phyloP scores from a whole-genome alignment of 2,329 filamentous ascomycete species.

The Pyricularia sp. region DNA sequence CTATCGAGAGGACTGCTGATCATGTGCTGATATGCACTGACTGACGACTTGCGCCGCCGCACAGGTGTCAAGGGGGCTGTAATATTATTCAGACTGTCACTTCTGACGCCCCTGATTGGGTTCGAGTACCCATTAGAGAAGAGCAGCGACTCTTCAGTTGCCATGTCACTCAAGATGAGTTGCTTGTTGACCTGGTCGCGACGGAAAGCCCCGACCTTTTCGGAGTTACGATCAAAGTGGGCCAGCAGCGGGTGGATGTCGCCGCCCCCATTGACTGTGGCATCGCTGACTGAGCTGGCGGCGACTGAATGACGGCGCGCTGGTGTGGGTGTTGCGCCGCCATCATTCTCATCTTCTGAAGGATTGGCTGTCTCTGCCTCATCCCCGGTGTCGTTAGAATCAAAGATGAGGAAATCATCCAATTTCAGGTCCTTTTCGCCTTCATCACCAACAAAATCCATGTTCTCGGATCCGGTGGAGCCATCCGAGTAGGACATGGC shows the following conservation, averaged over 20 bases:
- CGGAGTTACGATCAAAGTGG: constrained; percentile 52
- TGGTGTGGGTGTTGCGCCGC: constrained; percentile 39
- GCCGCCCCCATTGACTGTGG: constrained; percentile 16
- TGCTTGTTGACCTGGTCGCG: constrained; percentile 51
- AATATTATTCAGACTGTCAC: constrained; percentile 51
- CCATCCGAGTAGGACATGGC: constrained; percentile 36
- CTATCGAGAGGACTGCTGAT: constrained; percentile 36
- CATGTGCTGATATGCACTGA: constrained; percentile 19
- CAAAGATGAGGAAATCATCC: constrained; percentile 62
- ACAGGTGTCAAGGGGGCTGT: constrained; percentile 56
- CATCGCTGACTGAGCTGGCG: constrained; percentile 34
- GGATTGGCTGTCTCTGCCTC: constrained; percentile 31
- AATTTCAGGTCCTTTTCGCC: constrained; percentile 52
- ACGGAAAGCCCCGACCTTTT: constrained; percentile 68
- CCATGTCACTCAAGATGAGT: constrained; percentile 45
- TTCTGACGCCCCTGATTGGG: constrained; percentile 49
- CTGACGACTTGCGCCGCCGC: constrained; percentile 37
- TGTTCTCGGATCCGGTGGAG: constrained; percentile 23
- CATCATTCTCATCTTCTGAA: constrained; percentile 31
- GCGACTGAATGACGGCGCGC: constrained; percentile 25
- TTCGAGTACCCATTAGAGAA: constrained; percentile 49
- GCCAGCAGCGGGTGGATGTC: constrained; percentile 40
- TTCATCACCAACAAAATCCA: constrained; percentile 47
- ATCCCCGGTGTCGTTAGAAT: constrained; percentile 30
- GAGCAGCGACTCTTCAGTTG: constrained; percentile 48